A percentile compares a stretch with the other conserved stretches of the same genome.
Evolutionary conservation across 305 asterid species (phyloP).

Genomic region (Fraxinus ornus): DNA sequence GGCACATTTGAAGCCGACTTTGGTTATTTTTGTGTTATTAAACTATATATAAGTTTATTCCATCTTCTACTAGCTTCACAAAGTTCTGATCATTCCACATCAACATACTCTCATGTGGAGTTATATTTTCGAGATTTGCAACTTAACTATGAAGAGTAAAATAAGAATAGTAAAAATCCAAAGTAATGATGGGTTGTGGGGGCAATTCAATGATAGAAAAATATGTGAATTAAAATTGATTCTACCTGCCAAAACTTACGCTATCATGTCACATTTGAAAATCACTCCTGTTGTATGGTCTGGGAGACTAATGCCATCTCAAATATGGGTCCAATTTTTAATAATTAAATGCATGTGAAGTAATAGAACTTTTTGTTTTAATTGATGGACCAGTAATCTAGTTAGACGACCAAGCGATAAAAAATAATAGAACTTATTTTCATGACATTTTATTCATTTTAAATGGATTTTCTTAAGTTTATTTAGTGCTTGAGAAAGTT

Average conservation of each 20-base stretch:
- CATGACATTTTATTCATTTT: neutral
- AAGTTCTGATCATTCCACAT: neutral
- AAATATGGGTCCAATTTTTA: neutral
- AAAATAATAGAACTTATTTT: neutral
- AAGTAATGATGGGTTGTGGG: slow-evolving; percentile 4
- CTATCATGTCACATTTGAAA: neutral
- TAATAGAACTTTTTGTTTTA: neutral
- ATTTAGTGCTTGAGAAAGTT: too few species aligned
- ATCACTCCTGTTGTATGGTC: neutral
- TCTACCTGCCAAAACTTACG: neutral
- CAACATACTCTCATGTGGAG: neutral
- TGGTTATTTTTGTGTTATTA: neutral
- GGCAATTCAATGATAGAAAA: neutral
- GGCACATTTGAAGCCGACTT: neutral
- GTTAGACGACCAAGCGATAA: neutral
- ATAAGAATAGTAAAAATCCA: neutral
- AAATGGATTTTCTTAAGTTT: neutral
- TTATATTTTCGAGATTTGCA: neutral
- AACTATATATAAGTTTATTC: too few species aligned
- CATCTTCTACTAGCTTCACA: neutral
- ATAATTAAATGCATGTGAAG: neutral
- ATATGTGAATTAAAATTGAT: neutral
- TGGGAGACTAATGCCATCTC: neutral
- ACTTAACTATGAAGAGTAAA: neutral
- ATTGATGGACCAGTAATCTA: neutral